A percentile compares a stretch with the other conserved stretches of the same genome.
These are phyloP conservation scores for Panaeolus papilionaceus DNA, from an alignment of 768 basidiomycete species.

Conservation along the genomic window DNA sequence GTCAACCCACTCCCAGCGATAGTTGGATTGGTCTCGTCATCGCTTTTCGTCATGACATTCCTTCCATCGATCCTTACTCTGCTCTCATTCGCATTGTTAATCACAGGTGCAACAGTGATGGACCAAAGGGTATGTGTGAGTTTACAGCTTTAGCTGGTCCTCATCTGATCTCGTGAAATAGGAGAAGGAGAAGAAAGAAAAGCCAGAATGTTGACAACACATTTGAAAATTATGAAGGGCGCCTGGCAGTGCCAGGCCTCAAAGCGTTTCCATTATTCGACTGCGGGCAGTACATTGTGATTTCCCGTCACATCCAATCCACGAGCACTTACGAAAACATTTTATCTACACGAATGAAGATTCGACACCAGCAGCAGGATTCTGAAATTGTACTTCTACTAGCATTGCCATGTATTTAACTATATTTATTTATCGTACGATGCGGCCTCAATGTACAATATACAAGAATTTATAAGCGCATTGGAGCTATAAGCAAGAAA, in stretches of 20 bases:
- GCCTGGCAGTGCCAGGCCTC: not conserved
- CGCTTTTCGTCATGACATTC: conserved; percentile 1
- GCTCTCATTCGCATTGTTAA: not conserved
- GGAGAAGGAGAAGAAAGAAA: not conserved
- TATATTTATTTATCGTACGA: not conserved
- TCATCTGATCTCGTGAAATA: not conserved
- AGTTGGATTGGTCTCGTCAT: not conserved
- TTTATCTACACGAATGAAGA: not conserved
- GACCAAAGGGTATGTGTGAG: not conserved
- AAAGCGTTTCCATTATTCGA: not conserved
- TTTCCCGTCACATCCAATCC: not conserved
- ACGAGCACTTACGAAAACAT: not conserved
- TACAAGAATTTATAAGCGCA: not conserved
- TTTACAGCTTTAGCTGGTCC: not conserved
- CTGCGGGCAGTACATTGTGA: not conserved
- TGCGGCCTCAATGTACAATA: not conserved
- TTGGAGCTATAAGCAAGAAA: not conserved
- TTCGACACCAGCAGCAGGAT: not conserved
- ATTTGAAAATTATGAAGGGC: not conserved
- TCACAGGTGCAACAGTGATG: not conserved
- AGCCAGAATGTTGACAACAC: not conserved
- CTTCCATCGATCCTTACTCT: conserved; percentile 6
- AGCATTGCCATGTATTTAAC: not conserved
- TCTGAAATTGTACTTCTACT: not conserved
- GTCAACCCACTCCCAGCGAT: not conserved